Percentiles rank a stretch among this genome's conserved stretches.
Evolutionary conservation across 257 asterid genomes (phyloP).

Genomic region (Coffea canephora): DNA sequence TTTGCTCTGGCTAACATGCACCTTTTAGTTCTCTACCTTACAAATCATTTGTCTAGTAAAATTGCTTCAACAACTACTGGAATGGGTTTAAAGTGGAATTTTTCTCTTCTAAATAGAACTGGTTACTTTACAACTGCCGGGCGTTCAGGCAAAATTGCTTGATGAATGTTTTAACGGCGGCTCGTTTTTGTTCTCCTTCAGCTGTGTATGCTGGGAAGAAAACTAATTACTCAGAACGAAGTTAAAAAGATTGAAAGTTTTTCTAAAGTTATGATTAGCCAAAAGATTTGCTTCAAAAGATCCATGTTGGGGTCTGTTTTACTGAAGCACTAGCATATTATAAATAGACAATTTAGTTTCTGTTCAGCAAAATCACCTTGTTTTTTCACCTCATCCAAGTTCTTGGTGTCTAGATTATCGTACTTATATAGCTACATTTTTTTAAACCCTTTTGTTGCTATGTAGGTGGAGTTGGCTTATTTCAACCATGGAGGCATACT

Average conservation of each 20-base stretch:
- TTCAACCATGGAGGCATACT: constrained; percentile 91
- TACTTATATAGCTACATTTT: not conserved
- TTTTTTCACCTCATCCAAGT: not conserved
- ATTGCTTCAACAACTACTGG: too few species aligned
- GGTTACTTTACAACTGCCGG: not conserved
- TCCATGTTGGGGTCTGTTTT: not conserved
- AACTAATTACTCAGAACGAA: not conserved
- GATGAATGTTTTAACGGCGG: not conserved
- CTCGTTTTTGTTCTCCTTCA: not conserved
- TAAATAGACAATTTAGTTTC: too few species aligned
- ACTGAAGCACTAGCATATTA: not conserved
- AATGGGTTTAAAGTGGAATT: too few species aligned
- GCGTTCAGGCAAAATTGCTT: not conserved
- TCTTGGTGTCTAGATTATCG: not conserved
- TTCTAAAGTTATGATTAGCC: not conserved
- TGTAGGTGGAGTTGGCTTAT: constrained; percentile 34
- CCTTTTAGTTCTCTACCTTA: not conserved
- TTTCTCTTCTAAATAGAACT: not conserved
- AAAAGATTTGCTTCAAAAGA: not conserved
- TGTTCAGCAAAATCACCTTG: not conserved
- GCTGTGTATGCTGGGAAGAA: not conserved
- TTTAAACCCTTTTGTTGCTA: not conserved
- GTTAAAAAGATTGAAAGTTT: too few species aligned
- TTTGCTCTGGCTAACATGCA: not conserved
- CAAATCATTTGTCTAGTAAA: not conserved